A percentile compares a stretch with the other conserved stretches of the same genome.
Evolutionary conservation across 805 yeast genomes (phyloP).

Genomic region (Lipomyces sp.): DNA sequence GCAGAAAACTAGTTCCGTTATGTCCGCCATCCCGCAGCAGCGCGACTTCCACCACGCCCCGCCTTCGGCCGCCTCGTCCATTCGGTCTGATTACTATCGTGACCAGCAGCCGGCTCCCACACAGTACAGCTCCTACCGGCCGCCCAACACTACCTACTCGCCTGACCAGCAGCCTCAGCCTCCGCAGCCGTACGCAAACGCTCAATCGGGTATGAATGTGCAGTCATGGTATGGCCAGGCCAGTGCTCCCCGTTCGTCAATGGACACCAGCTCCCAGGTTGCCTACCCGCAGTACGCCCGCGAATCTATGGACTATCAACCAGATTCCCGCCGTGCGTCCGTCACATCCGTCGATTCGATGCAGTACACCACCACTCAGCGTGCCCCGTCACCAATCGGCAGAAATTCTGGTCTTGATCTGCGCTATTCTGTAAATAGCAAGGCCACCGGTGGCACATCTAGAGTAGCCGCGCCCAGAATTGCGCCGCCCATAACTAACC

Average conservation of each 20-base stretch:
- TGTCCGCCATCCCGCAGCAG: constrained; percentile 10
- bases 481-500: constrained; percentile 29
- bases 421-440: neutral
- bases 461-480: constrained; percentile 22
- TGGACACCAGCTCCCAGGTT: constrained; percentile 3
- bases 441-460: neutral
- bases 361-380: constrained; percentile 23
- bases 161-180: constrained; percentile 16
- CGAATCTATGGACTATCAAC: constrained; percentile 2
- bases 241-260: constrained; percentile 1
- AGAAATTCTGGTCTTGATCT: neutral
- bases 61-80: constrained; percentile 1
- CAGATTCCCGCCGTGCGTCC: constrained; percentile 17
- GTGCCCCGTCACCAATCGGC: constrained; percentile 10
- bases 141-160: neutral
- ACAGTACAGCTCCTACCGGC: neutral
- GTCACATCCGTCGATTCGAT: constrained; percentile 19
- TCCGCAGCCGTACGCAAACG: constrained; percentile 11
- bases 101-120: constrained; percentile 10
- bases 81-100: constrained; percentile 12
- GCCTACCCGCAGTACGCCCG: constrained; percentile 2
- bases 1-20: constrained; percentile 3
- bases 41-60: constrained; percentile 2
- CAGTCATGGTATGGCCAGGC: constrained; percentile 18
- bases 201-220: constrained; percentile 11